Base-by-base conservation (phyloP, 805 yeast species). In the Kuraishia hungarica region DNA sequence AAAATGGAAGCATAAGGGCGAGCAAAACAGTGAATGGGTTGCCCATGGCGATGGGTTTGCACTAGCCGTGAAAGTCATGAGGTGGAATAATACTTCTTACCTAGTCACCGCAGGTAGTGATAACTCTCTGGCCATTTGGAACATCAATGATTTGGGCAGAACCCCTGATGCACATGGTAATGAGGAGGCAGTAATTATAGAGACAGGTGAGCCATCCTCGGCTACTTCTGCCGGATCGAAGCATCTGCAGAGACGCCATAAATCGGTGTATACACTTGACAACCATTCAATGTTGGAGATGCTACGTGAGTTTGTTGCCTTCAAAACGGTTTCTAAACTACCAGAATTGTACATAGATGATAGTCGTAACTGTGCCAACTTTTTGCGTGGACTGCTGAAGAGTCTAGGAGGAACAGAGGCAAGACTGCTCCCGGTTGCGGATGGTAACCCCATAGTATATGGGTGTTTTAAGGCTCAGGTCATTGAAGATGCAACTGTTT, bases 391-490 rank as follows among this genome's bases (percentile, higher is more conserved):
- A 56, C 70, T 91, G 20, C 76, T 90, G 54, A 76, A 80, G 53
- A 77, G 74, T 46, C 73, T 87, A 55, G 97, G 97, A 10, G 90
- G 92, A 1, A 77, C 78, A 1, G 72, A 77, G 11, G 75, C 96
- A 0, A 78, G 80, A 57, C 71, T 92, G 29, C 66, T 93, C 17
- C 89, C 96, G 0, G 88, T 89, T 6, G 76, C 80, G 7, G 75
- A 86, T 62, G 90, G 90, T 3, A 92, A 92, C 63, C 98, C 99
- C 0, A 81, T 92, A 1, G 93, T 93, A 0, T 85, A 81, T 63
- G 94, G 94, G 0, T 72, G 75, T 8, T 93, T 93, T 69, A 71
- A 72, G 55, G 82, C 82, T 3, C 80, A 78, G 19, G 47, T 4
- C 20, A 50, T 5, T 54, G 51, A 46, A 52, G 20, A 50, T 28